Evolutionary conservation across 495 filamentous ascomycete species (phyloP).

Genomic region (Xanthoparmelia taractica): DNA sequence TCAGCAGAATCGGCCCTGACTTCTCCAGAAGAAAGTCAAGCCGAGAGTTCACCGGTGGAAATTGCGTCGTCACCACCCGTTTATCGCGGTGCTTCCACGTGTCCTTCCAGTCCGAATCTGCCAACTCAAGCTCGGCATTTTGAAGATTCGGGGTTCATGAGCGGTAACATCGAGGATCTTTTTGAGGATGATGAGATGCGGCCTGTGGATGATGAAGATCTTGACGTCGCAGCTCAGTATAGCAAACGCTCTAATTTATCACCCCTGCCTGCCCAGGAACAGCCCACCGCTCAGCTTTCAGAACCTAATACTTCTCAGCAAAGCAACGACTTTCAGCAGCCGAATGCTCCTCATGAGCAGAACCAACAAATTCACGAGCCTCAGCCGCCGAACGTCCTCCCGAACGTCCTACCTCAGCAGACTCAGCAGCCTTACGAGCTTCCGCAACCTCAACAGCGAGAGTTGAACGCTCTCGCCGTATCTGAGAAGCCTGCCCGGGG

Average conservation of each 20-base stretch:
- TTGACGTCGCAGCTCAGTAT: slow-evolving; percentile 22
- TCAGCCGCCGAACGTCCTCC: not conserved
- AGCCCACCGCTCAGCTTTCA: not conserved
- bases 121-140: slow-evolving; percentile 52
- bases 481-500: slow-evolving; percentile 3
- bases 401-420: too few species aligned
- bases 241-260: slow-evolving; percentile 23
- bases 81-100: slow-evolving; percentile 47
- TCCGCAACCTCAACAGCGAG: slow-evolving; percentile 7
- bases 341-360: not conserved
- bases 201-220: slow-evolving; percentile 30
- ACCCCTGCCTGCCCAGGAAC: not conserved
- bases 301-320: not conserved
- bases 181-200: slow-evolving; percentile 41
- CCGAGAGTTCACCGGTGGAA: slow-evolving; percentile 47
- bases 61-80: slow-evolving; percentile 77
- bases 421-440: not conserved
- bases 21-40: slow-evolving; percentile 47
- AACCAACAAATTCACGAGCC: not conserved
- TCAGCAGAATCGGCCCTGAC: slow-evolving; percentile 44
- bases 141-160: slow-evolving; percentile 83
- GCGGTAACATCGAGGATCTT: slow-evolving; percentile 57
- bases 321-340: not conserved
- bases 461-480: slow-evolving; percentile 7
- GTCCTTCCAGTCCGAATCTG: slow-evolving; percentile 65